A percentile compares a stretch with the other conserved stretches of the same genome.
phyloP scores from a whole-genome alignment of 2,329 filamentous ascomycete genomes.

The Dendrostoma leiphaemia region DNA sequence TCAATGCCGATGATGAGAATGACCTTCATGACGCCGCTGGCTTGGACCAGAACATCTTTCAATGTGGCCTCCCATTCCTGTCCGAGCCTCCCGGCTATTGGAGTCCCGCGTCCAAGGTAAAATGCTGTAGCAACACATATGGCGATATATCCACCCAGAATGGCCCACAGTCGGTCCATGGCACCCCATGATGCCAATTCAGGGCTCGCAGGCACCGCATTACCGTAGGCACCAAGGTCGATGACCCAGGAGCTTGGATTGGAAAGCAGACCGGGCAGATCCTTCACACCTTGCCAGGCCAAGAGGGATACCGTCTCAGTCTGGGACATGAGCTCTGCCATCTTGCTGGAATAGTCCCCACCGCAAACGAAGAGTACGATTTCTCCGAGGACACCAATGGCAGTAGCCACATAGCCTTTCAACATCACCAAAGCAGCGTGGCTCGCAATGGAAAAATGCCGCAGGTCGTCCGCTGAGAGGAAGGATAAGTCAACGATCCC shows the following conservation, averaged over 20 bases:
- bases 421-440: slow-evolving; percentile 66
- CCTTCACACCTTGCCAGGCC: slow-evolving; percentile 25
- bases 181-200: slow-evolving; percentile 66
- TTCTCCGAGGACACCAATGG: slow-evolving; percentile 38
- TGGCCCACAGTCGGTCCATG: slow-evolving; percentile 66
- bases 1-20: slow-evolving; percentile 98
- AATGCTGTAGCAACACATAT: slow-evolving; percentile 72
- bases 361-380: slow-evolving; percentile 42
- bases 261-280: slow-evolving; percentile 34
- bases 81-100: slow-evolving; percentile 60
- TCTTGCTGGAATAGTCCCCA: slow-evolving; percentile 38
- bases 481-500: slow-evolving; percentile 50
- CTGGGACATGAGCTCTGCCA: slow-evolving; percentile 22
- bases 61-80: slow-evolving; percentile 72
- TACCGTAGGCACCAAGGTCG: slow-evolving; percentile 46
- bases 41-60: slow-evolving; percentile 84
- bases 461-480: slow-evolving; percentile 60
- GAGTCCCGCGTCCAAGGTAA: slow-evolving; percentile 73
- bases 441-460: slow-evolving; percentile 73
- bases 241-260: slow-evolving; percentile 59
- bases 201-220: slow-evolving; percentile 44
- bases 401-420: slow-evolving; percentile 48
- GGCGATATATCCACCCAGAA: slow-evolving; percentile 77
- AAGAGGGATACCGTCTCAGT: slow-evolving; percentile 16
- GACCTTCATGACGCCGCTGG: slow-evolving; percentile 95